Evolutionary conservation across 768 basidiomycete genomes (phyloP).

Genomic region (Russula griseocarnosa): DNA sequence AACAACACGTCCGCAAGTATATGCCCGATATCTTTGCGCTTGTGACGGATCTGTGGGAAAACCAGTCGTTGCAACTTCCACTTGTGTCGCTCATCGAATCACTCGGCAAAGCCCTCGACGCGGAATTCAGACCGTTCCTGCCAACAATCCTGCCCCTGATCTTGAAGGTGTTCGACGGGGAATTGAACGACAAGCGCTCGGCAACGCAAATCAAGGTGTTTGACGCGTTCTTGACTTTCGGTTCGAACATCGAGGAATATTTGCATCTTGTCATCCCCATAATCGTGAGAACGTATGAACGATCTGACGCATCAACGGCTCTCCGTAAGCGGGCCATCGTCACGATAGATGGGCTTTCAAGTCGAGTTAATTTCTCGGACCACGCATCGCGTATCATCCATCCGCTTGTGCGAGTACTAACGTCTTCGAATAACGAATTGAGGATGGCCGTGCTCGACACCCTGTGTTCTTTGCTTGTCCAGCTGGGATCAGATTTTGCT

Average conservation of each 20-base stretch:
- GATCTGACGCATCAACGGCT: conserved; percentile 63
- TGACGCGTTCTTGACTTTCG: conserved; percentile 92
- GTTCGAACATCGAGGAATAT: conserved; percentile 95
- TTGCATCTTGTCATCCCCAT: conserved; percentile 94
- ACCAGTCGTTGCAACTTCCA: conserved; percentile 75
- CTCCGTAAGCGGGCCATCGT: conserved; percentile 87
- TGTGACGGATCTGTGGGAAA: conserved; percentile 90
- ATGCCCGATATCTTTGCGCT: conserved; percentile 80
- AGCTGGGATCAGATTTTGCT: conserved; percentile 94
- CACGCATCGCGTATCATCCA: conserved; percentile 97
- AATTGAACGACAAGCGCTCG: conserved; percentile 72
- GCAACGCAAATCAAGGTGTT: conserved; percentile 85
- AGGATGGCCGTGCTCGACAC: conserved; percentile 88
- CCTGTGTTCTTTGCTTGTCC: conserved; percentile 84
- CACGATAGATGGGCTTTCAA: conserved; percentile 85
- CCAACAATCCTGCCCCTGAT: conserved; percentile 86
- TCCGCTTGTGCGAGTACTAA: conserved; percentile 84
- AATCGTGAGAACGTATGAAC: conserved; percentile 87
- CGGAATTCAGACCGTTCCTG: conserved; percentile 95
- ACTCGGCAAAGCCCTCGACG: conserved; percentile 87
- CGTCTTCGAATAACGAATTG: conserved; percentile 69
- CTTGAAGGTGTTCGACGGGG: conserved; percentile 88
- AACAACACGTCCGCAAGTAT: conserved; percentile 93
- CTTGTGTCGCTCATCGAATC: conserved; percentile 92
- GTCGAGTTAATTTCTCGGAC: conserved; percentile 94